phyloP scores from a whole-genome alignment of 805 yeast species.

The Ogataea paraovalis region DNA sequence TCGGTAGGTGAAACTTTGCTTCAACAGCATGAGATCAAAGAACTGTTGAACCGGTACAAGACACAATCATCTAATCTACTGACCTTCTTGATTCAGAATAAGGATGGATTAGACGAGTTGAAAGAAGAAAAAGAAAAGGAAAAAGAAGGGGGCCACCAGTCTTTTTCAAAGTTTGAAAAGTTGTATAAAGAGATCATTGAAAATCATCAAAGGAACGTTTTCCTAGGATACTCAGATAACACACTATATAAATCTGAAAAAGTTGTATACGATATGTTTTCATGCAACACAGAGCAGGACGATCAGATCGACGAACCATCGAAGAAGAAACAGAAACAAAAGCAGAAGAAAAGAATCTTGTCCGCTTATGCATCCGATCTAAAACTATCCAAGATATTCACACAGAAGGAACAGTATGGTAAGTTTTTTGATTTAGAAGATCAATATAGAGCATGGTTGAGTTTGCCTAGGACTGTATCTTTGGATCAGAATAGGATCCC shows the following conservation, averaged over 20 bases:
- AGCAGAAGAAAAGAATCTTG: slow-evolving; percentile 35
- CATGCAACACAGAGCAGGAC: slow-evolving; percentile 3
- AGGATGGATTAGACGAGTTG: slow-evolving; percentile 3
- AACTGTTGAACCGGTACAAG: slow-evolving; percentile 45
- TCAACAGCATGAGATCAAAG: slow-evolving; percentile 65
- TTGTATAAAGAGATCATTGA: slow-evolving; percentile 30
- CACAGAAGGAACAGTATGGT: slow-evolving; percentile 62
- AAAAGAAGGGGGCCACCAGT: too few species aligned
- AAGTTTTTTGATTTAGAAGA: slow-evolving; percentile 53
- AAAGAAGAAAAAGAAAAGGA: slow-evolving; percentile 5
- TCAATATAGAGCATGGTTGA: slow-evolving; percentile 52
- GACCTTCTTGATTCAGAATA: slow-evolving; percentile 8
- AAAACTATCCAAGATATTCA: slow-evolving; percentile 46
- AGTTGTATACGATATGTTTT: neutral
- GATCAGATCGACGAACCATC: slow-evolving; percentile 6
- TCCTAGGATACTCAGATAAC: slow-evolving; percentile 21
- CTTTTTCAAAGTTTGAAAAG: slow-evolving; percentile 35
- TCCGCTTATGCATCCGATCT: slow-evolving; percentile 50
- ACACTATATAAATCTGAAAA: slow-evolving; percentile 14
- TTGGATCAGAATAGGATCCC: slow-evolving; percentile 12
- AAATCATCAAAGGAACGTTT: slow-evolving; percentile 28
- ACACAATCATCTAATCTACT: slow-evolving; percentile 26
- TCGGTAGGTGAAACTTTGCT: slow-evolving; percentile 47
- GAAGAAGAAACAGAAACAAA: slow-evolving; percentile 14
- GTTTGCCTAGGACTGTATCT: slow-evolving; percentile 31